Evolutionary conservation across 1,139 yeast species (phyloP).

Genomic region (Chernovozyma aurita): DNA sequence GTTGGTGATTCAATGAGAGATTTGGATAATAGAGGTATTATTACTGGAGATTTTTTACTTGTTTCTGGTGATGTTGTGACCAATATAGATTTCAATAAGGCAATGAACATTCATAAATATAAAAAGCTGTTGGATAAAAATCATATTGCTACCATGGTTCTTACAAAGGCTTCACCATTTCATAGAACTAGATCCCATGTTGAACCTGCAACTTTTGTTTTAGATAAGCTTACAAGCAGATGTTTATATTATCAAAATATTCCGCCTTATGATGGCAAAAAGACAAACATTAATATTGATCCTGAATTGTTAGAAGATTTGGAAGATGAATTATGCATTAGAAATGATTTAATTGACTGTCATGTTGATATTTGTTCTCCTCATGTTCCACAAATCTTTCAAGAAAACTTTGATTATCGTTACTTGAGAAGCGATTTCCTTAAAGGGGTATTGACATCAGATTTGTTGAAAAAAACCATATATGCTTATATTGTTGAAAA

Average conservation of each 20-base stretch:
- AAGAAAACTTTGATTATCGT: conserved; percentile 94
- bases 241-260: conserved; percentile 81
- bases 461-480: conserved; percentile 83
- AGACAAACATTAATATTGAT: conserved; percentile 63
- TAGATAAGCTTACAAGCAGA: conserved; percentile 68
- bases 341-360: conserved; percentile 94
- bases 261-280: conserved; percentile 56
- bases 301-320: conserved; percentile 78
- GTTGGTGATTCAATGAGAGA: conserved; percentile 98
- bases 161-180: conserved; percentile 78
- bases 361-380: conserved; percentile 94
- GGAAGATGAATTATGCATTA: conserved; percentile 65
- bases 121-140: conserved; percentile 76
- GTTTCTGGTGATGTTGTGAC: conserved; percentile 95
- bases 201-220: conserved; percentile 80
- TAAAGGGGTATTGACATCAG: conserved; percentile 86
- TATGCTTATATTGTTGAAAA: conserved; percentile 77
- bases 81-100: conserved; percentile 74
- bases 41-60: conserved; percentile 82
- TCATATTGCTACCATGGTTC: conserved; percentile 90
- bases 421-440: conserved; percentile 81
- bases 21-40: conserved; percentile 82
- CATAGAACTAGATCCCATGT: conserved; percentile 77
- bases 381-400: conserved; percentile 91
- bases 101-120: conserved; percentile 67